These are phyloP conservation scores for Ganoderma meredithae DNA, from an alignment of 1,284 basidiomycete species.

Conservation along the genomic window DNA sequence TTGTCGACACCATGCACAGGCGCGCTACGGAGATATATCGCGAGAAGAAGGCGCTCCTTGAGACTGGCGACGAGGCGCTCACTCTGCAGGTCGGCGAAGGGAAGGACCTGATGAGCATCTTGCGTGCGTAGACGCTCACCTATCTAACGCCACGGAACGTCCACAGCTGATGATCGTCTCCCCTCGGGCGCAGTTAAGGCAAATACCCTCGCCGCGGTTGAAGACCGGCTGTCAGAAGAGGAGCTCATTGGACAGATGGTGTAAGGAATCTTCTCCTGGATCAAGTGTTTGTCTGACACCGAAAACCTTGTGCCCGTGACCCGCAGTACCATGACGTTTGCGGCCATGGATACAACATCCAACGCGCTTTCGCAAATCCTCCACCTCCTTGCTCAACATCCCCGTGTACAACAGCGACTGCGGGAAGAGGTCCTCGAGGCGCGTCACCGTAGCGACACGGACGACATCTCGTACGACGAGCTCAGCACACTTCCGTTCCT, in stretches of 20 bases:
- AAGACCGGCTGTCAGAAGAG: conserved; percentile 40
- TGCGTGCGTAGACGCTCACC: conserved; percentile 38
- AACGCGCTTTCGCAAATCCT: conserved; percentile 41
- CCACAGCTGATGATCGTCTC: conserved; percentile 14
- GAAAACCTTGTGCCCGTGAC: conserved; percentile 5
- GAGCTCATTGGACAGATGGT: conserved; percentile 37
- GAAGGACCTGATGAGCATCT: conserved; percentile 43
- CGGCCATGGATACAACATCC: conserved; percentile 43
- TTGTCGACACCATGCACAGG: conserved; percentile 37
- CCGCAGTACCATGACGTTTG: conserved; percentile 39
- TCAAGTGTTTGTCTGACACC: not conserved
- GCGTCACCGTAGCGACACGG: conserved; percentile 23
- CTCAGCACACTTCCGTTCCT: conserved; percentile 43
- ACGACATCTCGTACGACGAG: conserved; percentile 41
- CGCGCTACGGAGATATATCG: conserved; percentile 34
- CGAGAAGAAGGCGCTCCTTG: conserved; percentile 38
- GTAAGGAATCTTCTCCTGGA: conserved; percentile 22
- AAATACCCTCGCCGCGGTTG: conserved; percentile 39
- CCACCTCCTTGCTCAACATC: conserved; percentile 38
- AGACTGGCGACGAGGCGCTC: conserved; percentile 39
- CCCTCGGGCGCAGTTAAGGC: conserved; percentile 38
- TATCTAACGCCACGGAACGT: conserved; percentile 25
- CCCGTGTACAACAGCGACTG: conserved; percentile 30
- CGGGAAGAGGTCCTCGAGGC: conserved; percentile 39
- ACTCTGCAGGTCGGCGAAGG: conserved; percentile 40